Conservation (phyloP, 805 yeast species). For the Starmerella etchellsii region DNA sequence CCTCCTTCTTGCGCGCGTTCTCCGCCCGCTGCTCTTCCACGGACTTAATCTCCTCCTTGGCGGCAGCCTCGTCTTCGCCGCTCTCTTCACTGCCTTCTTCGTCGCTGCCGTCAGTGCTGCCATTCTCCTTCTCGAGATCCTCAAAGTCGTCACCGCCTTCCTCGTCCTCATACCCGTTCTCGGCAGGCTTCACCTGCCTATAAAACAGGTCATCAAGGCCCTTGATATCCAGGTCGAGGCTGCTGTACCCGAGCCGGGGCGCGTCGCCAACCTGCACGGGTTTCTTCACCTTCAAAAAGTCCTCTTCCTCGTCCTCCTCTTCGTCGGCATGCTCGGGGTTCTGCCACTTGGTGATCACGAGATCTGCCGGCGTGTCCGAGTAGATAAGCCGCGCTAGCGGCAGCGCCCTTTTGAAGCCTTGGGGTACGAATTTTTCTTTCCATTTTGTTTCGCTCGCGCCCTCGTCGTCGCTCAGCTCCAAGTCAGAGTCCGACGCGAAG, state of each 20-base stretch:
- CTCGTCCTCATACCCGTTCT: conserved; percentile 28
- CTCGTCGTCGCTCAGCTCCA: conserved; percentile 18
- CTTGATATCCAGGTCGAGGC: conserved; percentile 18
- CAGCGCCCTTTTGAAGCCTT: conserved; percentile 48
- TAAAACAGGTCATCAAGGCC: conserved; percentile 19
- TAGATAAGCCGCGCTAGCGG: conserved; percentile 72
- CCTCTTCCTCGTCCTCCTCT: conserved; percentile 24
- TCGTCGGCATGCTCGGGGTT: conserved; percentile 20
- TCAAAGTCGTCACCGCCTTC: conserved; percentile 25
- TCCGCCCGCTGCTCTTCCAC: conserved; percentile 63
- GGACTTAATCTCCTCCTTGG: conserved; percentile 29
- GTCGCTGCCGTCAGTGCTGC: conserved; percentile 22
- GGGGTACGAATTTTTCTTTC: conserved; percentile 35
- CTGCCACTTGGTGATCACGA: conserved; percentile 23
- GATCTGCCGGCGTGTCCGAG: conserved; percentile 58
- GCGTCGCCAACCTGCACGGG: conserved; percentile 8
- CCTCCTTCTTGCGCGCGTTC: conserved; percentile 83
- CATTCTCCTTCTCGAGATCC: conserved; percentile 19
- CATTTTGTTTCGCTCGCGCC: conserved; percentile 26
- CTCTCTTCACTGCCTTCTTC: conserved; percentile 25
- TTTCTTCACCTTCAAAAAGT: conserved; percentile 23
- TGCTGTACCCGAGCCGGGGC: conserved; percentile 21
- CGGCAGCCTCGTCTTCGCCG: conserved; percentile 22
- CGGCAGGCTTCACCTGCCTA: conserved; percentile 25
- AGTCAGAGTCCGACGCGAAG: conserved; percentile 19